These are phyloP conservation scores for Hypholoma fasciculare DNA, from an alignment of 768 basidiomycete genomes.

Conservation along the genomic window DNA sequence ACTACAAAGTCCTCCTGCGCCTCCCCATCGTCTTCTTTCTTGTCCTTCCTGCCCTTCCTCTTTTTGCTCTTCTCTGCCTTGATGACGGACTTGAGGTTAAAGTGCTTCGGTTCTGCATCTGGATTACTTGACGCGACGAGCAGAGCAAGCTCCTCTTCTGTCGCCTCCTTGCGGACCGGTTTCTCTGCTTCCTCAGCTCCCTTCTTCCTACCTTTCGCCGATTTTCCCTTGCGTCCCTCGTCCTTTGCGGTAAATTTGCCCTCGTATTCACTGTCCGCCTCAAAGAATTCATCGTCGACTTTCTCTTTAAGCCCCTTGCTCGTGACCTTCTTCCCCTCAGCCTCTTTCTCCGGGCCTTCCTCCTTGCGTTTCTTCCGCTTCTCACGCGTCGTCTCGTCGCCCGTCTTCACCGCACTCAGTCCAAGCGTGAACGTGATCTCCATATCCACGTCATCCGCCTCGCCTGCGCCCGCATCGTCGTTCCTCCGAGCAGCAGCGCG, in stretches of 20 bases:
- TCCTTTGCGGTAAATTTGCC: constrained; percentile 5
- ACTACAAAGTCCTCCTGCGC: constrained; percentile 81
- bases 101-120: constrained; percentile 67
- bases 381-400: constrained; percentile 87
- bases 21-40: constrained; percentile 55
- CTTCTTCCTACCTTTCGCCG: neutral
- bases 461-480: constrained; percentile 28
- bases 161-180: constrained; percentile 38
- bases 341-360: constrained; percentile 40
- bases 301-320: constrained; percentile 23
- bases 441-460: constrained; percentile 72
- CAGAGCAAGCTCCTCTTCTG: constrained; percentile 65
- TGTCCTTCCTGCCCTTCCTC: constrained; percentile 42
- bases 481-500: constrained; percentile 68
- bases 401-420: constrained; percentile 53
- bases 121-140: constrained; percentile 58
- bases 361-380: constrained; percentile 83
- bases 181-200: constrained; percentile 9
- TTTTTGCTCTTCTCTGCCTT: constrained; percentile 80
- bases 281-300: constrained; percentile 78
- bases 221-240: constrained; percentile 17
- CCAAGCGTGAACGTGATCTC: constrained; percentile 95
- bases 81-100: constrained; percentile 86
- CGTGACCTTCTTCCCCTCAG: constrained; percentile 16
- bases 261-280: constrained; percentile 38